phyloP scores from a whole-genome alignment of 768 basidiomycete genomes.

The Mrakia hoshinonis region DNA sequence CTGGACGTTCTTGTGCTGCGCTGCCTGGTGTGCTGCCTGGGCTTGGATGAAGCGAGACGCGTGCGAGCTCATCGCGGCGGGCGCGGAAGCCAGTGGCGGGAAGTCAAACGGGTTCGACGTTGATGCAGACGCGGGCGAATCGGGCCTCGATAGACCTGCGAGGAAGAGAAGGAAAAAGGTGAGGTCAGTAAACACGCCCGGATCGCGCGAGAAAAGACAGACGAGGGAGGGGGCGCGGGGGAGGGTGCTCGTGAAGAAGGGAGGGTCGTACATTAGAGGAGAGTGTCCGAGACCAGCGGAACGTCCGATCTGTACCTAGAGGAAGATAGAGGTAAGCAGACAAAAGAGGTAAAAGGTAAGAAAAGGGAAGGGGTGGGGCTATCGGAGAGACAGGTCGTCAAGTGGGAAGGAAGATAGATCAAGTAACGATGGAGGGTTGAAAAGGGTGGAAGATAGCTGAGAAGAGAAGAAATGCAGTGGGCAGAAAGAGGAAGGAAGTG shows the following conservation, averaged over 20 bases:
- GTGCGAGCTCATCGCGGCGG: background rate
- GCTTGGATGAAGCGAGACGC: background rate
- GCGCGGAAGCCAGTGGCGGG: constrained; percentile 1
- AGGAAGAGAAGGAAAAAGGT: background rate
- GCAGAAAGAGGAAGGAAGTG: background rate
- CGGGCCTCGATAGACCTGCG: background rate
- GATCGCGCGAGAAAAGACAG: background rate
- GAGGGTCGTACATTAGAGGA: constrained; percentile 19
- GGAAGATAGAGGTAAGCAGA: background rate
- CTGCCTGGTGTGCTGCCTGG: background rate
- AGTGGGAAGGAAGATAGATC: background rate
- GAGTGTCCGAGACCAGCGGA: background rate
- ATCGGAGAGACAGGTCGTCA: background rate
- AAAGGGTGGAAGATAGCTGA: constrained; percentile 3
- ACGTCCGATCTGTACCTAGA: background rate
- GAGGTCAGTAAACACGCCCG: background rate
- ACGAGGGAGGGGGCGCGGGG: background rate
- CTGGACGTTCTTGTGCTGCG: background rate
- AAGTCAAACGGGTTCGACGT: constrained; percentile 1
- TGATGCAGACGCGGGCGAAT: background rate
- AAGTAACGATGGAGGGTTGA: background rate
- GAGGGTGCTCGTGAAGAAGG: constrained; percentile 16
- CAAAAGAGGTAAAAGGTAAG: background rate
- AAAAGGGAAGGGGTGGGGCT: background rate
- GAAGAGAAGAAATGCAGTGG: background rate